These are phyloP conservation scores for Meyerozyma carpophila DNA, from an alignment of 1,139 yeast genomes.

Conservation along the genomic window DNA sequence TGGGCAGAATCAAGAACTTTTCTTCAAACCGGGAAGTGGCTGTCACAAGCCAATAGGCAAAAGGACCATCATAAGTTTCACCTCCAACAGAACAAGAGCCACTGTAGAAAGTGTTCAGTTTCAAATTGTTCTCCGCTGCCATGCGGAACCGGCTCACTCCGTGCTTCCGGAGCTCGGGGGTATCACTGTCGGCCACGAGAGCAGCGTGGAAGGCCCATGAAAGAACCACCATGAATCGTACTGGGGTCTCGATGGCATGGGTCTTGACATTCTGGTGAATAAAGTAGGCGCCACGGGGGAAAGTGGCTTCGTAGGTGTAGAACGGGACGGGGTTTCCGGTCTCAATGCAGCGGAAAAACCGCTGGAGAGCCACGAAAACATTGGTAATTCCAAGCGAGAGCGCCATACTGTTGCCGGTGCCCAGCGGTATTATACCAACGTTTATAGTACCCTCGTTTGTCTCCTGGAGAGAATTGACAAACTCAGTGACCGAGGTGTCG, in stretches of 20 bases:
- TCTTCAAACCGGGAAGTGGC: slow-evolving; percentile 63
- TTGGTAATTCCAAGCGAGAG: slow-evolving; percentile 47
- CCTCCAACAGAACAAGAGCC: slow-evolving; percentile 28
- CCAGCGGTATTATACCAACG: slow-evolving; percentile 51
- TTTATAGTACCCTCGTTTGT: slow-evolving; percentile 6
- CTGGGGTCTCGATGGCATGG: slow-evolving; percentile 15
- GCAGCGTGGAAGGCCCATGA: slow-evolving; percentile 90
- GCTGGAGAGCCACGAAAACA: slow-evolving; percentile 35
- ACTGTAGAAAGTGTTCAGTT: slow-evolving; percentile 42
- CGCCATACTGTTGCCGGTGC: slow-evolving; percentile 83
- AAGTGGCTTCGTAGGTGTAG: slow-evolving; percentile 47
- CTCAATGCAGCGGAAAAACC: slow-evolving; percentile 27
- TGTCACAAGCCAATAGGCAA: slow-evolving; percentile 65
- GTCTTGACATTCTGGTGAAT: slow-evolving; percentile 17
- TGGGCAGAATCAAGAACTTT: slow-evolving; percentile 68
- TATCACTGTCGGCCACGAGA: slow-evolving; percentile 73
- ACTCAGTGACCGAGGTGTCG: slow-evolving; percentile 79
- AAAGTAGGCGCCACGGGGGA: slow-evolving; percentile 44
- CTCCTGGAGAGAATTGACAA: slow-evolving; percentile 47
- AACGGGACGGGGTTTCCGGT: slow-evolving; percentile 27
- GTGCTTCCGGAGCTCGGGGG: slow-evolving; percentile 55
- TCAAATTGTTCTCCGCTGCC: slow-evolving; percentile 58
- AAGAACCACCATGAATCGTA: slow-evolving; percentile 58
- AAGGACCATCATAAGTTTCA: slow-evolving; percentile 29
- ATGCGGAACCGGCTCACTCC: slow-evolving; percentile 65